Conservation (phyloP, 331 rosid genomes). For the Quercus phellos region DNA sequence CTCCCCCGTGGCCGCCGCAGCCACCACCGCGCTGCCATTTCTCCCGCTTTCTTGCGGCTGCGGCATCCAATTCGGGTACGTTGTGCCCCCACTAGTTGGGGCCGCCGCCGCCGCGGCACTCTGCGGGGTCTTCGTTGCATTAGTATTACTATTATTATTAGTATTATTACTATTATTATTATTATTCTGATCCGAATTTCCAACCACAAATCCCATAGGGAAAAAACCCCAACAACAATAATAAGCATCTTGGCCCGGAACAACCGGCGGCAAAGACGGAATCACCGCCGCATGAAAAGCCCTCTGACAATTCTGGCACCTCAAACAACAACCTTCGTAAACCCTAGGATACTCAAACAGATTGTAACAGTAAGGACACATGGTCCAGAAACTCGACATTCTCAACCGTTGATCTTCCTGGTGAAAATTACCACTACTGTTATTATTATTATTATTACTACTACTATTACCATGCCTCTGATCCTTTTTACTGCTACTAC, state of each 20-base stretch:
- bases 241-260: slow-evolving; percentile 69
- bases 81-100: neutral
- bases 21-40: neutral
- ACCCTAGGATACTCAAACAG: slow-evolving; percentile 67
- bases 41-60: slow-evolving; percentile 12
- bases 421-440: neutral
- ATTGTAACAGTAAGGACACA: slow-evolving; percentile 80
- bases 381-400: slow-evolving; percentile 71
- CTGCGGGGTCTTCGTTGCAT: neutral
- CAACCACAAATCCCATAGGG: slow-evolving; percentile 60
- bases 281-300: slow-evolving; percentile 60
- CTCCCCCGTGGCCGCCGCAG: neutral
- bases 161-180: no score
- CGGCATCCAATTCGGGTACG: slow-evolving; percentile 67
- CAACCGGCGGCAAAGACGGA: slow-evolving; percentile 57
- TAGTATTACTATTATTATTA: neutral
- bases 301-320: slow-evolving; percentile 75
- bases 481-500: neutral
- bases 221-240: slow-evolving; percentile 78
- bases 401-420: slow-evolving; percentile 28
- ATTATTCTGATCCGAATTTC: neutral
- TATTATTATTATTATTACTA: neutral
- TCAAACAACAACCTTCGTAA: slow-evolving; percentile 72
- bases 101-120: neutral
- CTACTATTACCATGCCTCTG: neutral